phyloP scores from a whole-genome alignment of 179 eudicot species.

The Spinacia oleracea region DNA sequence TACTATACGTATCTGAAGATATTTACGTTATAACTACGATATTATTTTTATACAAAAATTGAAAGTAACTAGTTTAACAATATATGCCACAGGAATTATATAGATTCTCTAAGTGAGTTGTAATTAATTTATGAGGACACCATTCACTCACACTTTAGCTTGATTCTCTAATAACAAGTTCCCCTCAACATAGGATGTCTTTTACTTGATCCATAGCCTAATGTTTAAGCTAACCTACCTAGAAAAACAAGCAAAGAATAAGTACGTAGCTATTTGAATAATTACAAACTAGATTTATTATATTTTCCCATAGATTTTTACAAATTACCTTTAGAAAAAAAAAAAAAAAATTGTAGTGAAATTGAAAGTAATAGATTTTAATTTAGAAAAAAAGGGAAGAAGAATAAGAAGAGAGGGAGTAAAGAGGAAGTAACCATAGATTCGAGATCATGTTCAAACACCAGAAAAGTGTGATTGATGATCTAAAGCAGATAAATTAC shows the following conservation, averaged over 20 bases:
- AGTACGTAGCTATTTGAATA: background rate
- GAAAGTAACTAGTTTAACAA: background rate
- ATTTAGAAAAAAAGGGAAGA: background rate
- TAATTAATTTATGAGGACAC: background rate
- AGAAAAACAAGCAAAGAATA: background rate
- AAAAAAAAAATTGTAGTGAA: background rate
- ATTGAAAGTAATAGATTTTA: background rate
- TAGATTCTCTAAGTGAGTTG: background rate
- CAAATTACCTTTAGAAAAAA: too few relatives aligned
- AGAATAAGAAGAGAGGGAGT: constrained; percentile 25
- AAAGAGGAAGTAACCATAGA: constrained; percentile 36
- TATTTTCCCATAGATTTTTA: too few relatives aligned
- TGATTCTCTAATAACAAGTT: constrained; percentile 11
- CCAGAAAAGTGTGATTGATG: constrained; percentile 22
- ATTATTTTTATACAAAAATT: too few relatives aligned
- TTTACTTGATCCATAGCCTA: background rate
- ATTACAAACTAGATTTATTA: background rate
- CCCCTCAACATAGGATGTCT: background rate
- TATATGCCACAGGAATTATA: background rate
- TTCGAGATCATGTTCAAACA: constrained; percentile 34
- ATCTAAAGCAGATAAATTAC: constrained; percentile 22
- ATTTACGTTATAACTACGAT: too few relatives aligned
- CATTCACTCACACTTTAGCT: background rate
- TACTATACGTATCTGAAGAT: too few relatives aligned
- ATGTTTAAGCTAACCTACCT: constrained; percentile 2